Evolutionary conservation across 176 grass and related monocot genomes (phyloP).

Genomic region (Triticum aestivum): DNA sequence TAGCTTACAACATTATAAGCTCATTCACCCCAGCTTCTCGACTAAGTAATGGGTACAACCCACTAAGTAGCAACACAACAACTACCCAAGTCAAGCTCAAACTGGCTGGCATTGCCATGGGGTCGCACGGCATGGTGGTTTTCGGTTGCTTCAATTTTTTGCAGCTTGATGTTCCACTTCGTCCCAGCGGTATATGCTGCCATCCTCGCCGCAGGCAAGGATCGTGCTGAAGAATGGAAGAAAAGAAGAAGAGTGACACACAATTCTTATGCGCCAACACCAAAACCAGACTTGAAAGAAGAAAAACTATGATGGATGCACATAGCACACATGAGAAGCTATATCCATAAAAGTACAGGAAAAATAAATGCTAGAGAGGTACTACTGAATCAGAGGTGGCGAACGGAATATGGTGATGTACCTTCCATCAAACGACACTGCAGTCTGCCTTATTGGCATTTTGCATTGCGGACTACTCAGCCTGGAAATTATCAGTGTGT

Average conservation of each 20-base stretch:
- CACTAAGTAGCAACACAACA: neutral
- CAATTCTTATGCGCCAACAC: neutral
- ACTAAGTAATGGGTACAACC: neutral
- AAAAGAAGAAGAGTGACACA: neutral
- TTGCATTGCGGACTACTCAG: slow-evolving; percentile 66
- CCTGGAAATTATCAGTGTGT: slow-evolving; percentile 33
- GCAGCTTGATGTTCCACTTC: slow-evolving; percentile 22
- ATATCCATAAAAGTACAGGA: neutral
- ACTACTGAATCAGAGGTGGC: neutral
- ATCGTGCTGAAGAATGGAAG: slow-evolving; percentile 64
- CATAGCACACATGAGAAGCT: neutral
- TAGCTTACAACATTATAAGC: neutral
- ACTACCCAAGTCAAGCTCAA: neutral
- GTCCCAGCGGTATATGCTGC: slow-evolving; percentile 80
- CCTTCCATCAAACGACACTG: slow-evolving; percentile 84
- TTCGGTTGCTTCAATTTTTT: slow-evolving; percentile 1
- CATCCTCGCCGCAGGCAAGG: slow-evolving; percentile 75
- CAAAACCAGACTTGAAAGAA: neutral
- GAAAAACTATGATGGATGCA: neutral
- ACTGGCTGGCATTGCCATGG: neutral
- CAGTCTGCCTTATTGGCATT: slow-evolving; percentile 81
- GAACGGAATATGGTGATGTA: slow-evolving; percentile 10
- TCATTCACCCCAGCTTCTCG: neutral
- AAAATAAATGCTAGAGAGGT: neutral
- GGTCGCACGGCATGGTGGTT: neutral